A percentile compares a stretch with the other conserved stretches of the same genome.
Conservation (phyloP, 495 filamentous ascomycete genomes). For the Copromyces sp. region DNA sequence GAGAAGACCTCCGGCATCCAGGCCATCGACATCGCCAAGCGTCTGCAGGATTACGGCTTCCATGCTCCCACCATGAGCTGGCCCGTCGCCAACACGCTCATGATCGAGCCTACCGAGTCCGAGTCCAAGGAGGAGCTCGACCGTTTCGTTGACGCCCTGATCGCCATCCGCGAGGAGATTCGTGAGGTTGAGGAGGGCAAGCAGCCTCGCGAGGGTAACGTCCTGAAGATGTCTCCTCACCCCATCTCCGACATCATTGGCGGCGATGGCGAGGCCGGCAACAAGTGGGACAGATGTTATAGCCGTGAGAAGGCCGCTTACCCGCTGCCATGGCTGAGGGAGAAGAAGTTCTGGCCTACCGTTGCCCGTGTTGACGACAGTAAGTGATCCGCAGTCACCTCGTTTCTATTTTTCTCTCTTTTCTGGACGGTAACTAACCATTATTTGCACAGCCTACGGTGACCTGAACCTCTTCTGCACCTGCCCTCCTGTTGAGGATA, state of each 20-base stretch:
- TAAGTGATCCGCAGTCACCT: slow-evolving; percentile 32
- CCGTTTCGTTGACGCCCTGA: slow-evolving; percentile 86
- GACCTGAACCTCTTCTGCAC: slow-evolving; percentile 94
- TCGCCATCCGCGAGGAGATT: slow-evolving; percentile 83
- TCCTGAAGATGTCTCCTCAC: slow-evolving; percentile 89
- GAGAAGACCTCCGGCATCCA: slow-evolving; percentile 79
- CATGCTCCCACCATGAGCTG: slow-evolving; percentile 98
- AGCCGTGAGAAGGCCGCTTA: slow-evolving; percentile 78
- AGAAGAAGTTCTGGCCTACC: slow-evolving; percentile 98
- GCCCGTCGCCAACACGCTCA: slow-evolving; percentile 92
- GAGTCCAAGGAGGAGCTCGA: slow-evolving; percentile 92
- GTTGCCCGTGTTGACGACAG: slow-evolving; percentile 87
- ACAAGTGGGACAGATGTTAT: slow-evolving; percentile 71
- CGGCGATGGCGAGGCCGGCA: slow-evolving; percentile 36
- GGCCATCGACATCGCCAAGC: slow-evolving; percentile 95
- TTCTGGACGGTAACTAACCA: slow-evolving; percentile 18
- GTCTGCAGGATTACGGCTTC: slow-evolving; percentile 96
- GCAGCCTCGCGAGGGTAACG: slow-evolving; percentile 70
- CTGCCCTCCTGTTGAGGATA: slow-evolving; percentile 73
- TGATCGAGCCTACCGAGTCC: slow-evolving; percentile 97
- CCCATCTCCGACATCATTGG: slow-evolving; percentile 69
- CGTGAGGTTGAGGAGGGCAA: slow-evolving; percentile 71
- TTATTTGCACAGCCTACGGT: slow-evolving; percentile 56
- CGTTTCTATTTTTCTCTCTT: too few relatives aligned
- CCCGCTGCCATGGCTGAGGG: slow-evolving; percentile 70